Percentiles rank a stretch among this genome's conserved stretches.
Conservation (phyloP, 371 early-diverging fungal species). For the Sanchytrium tribonematis region DNA sequence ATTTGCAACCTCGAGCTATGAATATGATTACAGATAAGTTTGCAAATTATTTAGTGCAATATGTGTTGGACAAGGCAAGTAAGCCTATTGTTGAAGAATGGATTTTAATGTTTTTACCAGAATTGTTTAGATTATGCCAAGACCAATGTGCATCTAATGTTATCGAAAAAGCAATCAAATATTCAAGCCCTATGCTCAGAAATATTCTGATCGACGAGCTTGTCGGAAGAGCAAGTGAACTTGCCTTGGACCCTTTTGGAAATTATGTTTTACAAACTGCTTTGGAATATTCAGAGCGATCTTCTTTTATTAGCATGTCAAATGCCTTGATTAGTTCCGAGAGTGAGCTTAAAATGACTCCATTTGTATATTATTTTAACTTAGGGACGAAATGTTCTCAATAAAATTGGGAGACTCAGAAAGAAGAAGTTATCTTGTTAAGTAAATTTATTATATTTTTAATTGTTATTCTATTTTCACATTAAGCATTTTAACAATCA, state of each 20-base stretch:
- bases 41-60: not conserved
- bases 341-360: not conserved
- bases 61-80: not conserved
- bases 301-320: not conserved
- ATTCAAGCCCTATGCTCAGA: not conserved
- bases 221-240: not conserved
- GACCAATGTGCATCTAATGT: conserved; percentile 1
- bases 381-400: not conserved
- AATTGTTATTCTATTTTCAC: not conserved
- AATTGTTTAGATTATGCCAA: not conserved
- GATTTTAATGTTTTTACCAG: not conserved
- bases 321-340: not conserved
- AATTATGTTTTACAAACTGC: not conserved
- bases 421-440: not conserved
- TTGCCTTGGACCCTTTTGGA: not conserved
- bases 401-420: not conserved
- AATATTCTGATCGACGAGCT: not conserved
- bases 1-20: not conserved
- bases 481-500: not conserved
- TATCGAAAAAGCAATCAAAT: not conserved
- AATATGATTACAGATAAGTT: not conserved
- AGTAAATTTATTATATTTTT: not conserved
- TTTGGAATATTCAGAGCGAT: not conserved
- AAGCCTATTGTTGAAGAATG: conserved; percentile 1
- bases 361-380: not conserved